These are phyloP conservation scores for Saccharomycopsis sp. DNA, from an alignment of 805 yeast species.

Conservation along the genomic window DNA sequence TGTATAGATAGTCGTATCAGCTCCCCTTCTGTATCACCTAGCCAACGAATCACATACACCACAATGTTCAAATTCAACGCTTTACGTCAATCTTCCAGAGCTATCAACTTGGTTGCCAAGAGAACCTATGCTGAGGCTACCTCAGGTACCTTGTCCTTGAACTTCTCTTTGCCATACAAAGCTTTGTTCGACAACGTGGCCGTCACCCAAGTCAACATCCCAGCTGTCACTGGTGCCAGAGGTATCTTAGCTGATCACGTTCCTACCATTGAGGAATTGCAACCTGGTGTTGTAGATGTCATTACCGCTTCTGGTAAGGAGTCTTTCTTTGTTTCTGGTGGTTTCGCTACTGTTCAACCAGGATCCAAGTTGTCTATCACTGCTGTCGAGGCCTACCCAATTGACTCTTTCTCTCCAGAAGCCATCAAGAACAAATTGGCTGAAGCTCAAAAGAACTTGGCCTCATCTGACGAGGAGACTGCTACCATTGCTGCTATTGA, in stretches of 20 bases:
- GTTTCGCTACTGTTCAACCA: slow-evolving; percentile 94
- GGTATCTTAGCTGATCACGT: slow-evolving; percentile 98
- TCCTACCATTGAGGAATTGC: slow-evolving; percentile 92
- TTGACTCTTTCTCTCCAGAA: slow-evolving; percentile 77
- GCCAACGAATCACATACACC: slow-evolving; percentile 6
- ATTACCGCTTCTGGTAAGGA: slow-evolving; percentile 69
- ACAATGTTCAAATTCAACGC: slow-evolving; percentile 54
- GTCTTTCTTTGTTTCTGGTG: slow-evolving; percentile 90
- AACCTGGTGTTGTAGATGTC: slow-evolving; percentile 92
- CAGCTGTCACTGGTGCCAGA: slow-evolving; percentile 91
- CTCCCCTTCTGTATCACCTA: not conserved
- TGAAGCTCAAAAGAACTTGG: slow-evolving; percentile 88
- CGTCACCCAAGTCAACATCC: slow-evolving; percentile 80
- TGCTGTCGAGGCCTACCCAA: slow-evolving; percentile 91
- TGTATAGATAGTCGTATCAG: no score
- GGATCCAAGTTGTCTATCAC: slow-evolving; percentile 85
- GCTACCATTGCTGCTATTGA: slow-evolving; percentile 95
- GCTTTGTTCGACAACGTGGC: slow-evolving; percentile 45
- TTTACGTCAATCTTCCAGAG: slow-evolving; percentile 45
- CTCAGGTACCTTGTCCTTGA: slow-evolving; percentile 72
- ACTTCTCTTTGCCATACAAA: slow-evolving; percentile 87
- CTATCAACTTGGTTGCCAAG: slow-evolving; percentile 49
- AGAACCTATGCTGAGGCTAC: slow-evolving; percentile 90
- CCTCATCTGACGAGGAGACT: slow-evolving; percentile 77
- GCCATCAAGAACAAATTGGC: slow-evolving; percentile 74